A percentile compares a stretch with the other conserved stretches of the same genome.
Conservation (phyloP, 2,329 filamentous ascomycete species). For the Paramyrothecium roridum region DNA sequence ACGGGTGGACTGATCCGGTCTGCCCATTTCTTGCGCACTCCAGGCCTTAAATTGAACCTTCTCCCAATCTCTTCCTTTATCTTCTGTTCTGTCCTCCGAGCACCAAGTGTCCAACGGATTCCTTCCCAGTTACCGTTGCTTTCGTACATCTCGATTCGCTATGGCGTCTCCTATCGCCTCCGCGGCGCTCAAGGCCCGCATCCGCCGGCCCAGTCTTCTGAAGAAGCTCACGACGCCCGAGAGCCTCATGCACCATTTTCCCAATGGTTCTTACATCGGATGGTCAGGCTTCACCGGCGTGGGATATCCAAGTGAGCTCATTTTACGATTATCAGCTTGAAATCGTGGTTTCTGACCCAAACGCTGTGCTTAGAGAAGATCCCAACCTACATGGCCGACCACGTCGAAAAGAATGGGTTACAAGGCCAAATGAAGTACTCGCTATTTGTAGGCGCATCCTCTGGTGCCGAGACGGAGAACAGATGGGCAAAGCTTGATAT, state of each 20-base stretch:
- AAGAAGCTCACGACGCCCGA: conserved; percentile 77
- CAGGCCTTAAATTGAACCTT: not conserved
- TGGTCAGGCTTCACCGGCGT: conserved; percentile 92
- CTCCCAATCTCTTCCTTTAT: not conserved
- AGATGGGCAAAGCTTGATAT: conserved; percentile 87
- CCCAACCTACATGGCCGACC: conserved; percentile 78
- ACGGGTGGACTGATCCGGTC: not conserved
- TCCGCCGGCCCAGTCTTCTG: conserved; percentile 73
- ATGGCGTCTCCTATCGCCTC: conserved; percentile 59
- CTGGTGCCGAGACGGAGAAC: conserved; percentile 86
- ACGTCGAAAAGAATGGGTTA: conserved; percentile 82
- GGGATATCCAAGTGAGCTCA: conserved; percentile 67
- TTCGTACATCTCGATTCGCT: not conserved
- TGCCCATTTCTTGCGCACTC: not conserved
- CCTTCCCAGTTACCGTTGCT: no score
- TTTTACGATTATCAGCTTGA: conserved; percentile 6
- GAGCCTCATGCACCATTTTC: conserved; percentile 77
- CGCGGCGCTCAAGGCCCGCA: conserved; percentile 70
- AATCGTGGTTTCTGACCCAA: not conserved
- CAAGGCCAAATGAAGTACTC: conserved; percentile 83
- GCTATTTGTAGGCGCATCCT: conserved; percentile 86
- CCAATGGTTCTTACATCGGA: conserved; percentile 81
- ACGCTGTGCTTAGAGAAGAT: conserved; percentile 50
- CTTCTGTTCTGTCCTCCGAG: no score
- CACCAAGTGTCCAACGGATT: no score